Base-by-base conservation (phyloP, 2,329 filamentous ascomycete species). In the Calonectria naviculata region DNA sequence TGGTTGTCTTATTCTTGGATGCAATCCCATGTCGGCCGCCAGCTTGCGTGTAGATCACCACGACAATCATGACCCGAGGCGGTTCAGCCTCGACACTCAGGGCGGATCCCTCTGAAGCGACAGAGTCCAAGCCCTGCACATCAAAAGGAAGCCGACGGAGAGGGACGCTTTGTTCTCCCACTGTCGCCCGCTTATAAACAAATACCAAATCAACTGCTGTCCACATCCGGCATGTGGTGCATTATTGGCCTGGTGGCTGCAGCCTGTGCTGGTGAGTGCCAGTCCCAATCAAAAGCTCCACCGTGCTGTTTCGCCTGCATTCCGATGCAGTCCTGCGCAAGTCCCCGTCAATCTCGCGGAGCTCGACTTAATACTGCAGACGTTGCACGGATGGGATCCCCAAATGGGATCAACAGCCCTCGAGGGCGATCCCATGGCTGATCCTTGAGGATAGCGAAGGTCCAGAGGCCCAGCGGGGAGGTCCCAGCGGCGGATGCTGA, bases 321-420 rank as follows among this genome's bases (percentile, higher is more conserved):
- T 72, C 70, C 67, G 70, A 38, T 58, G 52, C 31, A 36, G 52
- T 58, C 42, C 41, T 71, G 62, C 44, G 67, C 58, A 54, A 70
- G 64, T 58, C 69, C 69, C 65, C 62, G 62, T 47, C 66, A 70
- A 68, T 68, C 69, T 72, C 64, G 49, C 52, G 60, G 19, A 15
- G 31, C 41, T 36, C 34, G 34, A 58, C 46, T 44, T 36, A n/a
- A 64, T 13, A 28, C 29, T 36, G 42, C 17, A 61, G 54, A 60
- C 38, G 58, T 31, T 42, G 36, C 26, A 64, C 38, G 46, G 61
- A 44, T 73, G 64, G 70, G 65, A 67, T 67, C 34, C 67, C 34
- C 19, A 41, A 56, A 26, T 38, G 47, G 49, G 65, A 73, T 76
- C 74, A 73, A 61, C 52, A 44, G 68, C 67, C 19, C 76, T 77